A percentile compares a stretch with the other conserved stretches of the same genome.
Evolutionary conservation across 2,329 filamentous ascomycete species (phyloP).

Genomic region (Hirsutella thompsonii): DNA sequence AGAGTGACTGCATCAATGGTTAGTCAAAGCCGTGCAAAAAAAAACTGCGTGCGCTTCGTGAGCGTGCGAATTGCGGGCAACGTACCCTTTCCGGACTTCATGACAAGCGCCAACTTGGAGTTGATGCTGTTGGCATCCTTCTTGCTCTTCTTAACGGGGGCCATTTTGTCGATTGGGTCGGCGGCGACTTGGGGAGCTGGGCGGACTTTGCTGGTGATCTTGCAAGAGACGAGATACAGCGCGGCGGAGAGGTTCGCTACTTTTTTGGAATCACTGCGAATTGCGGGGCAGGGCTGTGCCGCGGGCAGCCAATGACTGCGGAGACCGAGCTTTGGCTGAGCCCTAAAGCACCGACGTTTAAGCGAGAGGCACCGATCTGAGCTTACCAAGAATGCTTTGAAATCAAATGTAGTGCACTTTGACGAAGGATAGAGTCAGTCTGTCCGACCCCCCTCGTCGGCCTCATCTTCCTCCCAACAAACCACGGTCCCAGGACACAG

Average conservation of each 20-base stretch:
- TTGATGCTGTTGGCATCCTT: constrained; percentile 67
- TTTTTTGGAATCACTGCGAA: constrained; percentile 10
- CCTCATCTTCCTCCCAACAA: constrained; percentile 20
- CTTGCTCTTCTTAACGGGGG: constrained; percentile 65
- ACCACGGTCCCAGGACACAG: constrained; percentile 18
- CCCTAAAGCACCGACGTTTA: constrained; percentile 28
- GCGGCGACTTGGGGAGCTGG: constrained; percentile 7
- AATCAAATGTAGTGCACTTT: constrained; percentile 30
- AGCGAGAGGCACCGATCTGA: constrained; percentile 17
- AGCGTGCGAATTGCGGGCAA: not conserved
- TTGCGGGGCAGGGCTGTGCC: constrained; percentile 11
- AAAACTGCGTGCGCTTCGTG: not conserved
- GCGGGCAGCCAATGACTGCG: constrained; percentile 15
- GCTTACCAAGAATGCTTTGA: constrained; percentile 35
- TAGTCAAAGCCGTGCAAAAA: not conserved
- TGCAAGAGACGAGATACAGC: not conserved
- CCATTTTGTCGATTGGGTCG: constrained; percentile 42
- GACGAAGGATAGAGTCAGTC: constrained; percentile 12
- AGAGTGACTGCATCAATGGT: constrained; percentile 20
- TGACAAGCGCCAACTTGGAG: constrained; percentile 48
- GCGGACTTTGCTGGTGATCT: constrained; percentile 8
- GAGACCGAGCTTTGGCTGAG: constrained; percentile 7
- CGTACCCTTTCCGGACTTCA: constrained; percentile 66
- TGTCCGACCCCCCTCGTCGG: constrained; percentile 12
- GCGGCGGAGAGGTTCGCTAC: constrained; percentile 3